A percentile compares a stretch with the other conserved stretches of the same genome.
Conservation (phyloP, 2,329 filamentous ascomycete genomes). For the Lecanicillium sp. region DNA sequence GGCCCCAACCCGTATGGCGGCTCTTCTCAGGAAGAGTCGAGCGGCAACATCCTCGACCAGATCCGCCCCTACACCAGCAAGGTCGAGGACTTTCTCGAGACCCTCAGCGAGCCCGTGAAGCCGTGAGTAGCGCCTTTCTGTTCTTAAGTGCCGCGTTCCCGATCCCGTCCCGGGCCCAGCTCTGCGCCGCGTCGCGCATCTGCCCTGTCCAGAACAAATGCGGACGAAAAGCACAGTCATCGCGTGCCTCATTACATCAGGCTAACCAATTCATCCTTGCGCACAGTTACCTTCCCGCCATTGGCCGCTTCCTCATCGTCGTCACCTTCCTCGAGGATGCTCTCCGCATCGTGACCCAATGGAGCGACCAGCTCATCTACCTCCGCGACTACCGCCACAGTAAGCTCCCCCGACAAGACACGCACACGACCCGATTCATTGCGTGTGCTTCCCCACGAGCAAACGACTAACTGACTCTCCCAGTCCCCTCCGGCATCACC, state of each 20-base stretch:
- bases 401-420: conserved; percentile 57
- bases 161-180: too few species aligned
- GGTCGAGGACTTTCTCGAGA: conserved; percentile 91
- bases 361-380: conserved; percentile 89
- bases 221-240: too few species aligned
- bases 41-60: conserved; percentile 62
- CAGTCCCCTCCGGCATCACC: conserved; percentile 82
- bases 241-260: too few species aligned
- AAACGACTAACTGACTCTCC: conserved; percentile 17
- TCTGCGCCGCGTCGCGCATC: too few species aligned
- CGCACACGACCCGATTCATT: too few species aligned
- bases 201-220: too few species aligned
- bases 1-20: conserved; percentile 62
- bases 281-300: conserved; percentile 79
- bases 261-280: conserved; percentile 17
- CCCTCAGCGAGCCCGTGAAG: conserved; percentile 82
- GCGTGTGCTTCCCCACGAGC: too few species aligned
- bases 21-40: conserved; percentile 54
- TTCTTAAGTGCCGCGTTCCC: too few species aligned
- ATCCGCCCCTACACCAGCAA: conserved; percentile 96
- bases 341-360: conserved; percentile 93
- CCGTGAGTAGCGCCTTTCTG: conserved; percentile 67
- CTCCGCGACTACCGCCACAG: conserved; percentile 88
- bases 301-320: conserved; percentile 95
- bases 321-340: conserved; percentile 98